phyloP scores from a whole-genome alignment of 179 eudicot genomes.

The Heliamphora pulchella region DNA sequence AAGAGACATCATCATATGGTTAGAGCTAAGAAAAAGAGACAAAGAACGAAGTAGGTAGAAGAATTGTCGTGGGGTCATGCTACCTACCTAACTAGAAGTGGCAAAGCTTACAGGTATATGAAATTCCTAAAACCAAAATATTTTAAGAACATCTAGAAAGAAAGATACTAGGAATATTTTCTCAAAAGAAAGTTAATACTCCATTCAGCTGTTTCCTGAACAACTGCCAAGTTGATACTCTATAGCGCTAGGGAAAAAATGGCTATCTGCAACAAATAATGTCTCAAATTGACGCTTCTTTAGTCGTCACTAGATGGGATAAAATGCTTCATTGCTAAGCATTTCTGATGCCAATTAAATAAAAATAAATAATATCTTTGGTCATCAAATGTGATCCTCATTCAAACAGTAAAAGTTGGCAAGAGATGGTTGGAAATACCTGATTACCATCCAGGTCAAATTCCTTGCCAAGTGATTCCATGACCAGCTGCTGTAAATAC shows the following conservation, averaged over 20 bases:
- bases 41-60: conserved; percentile 3
- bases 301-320: neutral
- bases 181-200: neutral
- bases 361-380: neutral
- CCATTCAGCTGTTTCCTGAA: neutral
- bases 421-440: conserved; percentile 38
- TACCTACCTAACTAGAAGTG: neutral
- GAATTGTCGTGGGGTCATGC: neutral
- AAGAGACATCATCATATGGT: neutral
- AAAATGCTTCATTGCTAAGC: neutral
- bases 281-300: neutral
- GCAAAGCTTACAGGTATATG: neutral
- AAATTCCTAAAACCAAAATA: conserved; percentile 6
- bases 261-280: neutral
- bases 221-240: neutral
- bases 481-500: conserved; percentile 94
- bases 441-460: conserved; percentile 88
- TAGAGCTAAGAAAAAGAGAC: neutral
- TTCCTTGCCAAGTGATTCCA: conserved; percentile 98
- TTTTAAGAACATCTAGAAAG: neutral
- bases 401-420: neutral
- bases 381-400: neutral
- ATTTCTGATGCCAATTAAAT: conserved; percentile 1
- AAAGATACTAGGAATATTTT: neutral
- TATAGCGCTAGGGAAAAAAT: neutral